Conservation (phyloP, 75 land plant species). For the Azolla pinnata region DNA sequence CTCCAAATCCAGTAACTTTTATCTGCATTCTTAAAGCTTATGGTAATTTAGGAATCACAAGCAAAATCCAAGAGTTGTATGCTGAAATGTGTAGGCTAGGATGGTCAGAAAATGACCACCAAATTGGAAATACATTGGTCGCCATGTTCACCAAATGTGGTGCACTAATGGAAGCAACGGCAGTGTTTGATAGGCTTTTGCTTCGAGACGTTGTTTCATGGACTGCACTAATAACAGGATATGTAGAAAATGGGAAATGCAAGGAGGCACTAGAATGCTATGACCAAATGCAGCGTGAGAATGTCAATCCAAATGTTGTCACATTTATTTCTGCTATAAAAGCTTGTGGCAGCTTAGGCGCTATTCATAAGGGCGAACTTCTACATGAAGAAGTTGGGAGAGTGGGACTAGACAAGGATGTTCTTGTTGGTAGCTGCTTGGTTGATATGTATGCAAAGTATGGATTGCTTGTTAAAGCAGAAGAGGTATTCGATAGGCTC, state of each 20-base stretch:
- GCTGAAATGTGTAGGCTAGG: too few species aligned
- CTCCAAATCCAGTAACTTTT: too few species aligned
- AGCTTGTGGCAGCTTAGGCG: conserved; percentile 16
- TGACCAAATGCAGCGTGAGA: conserved; percentile 9
- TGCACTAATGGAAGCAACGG: too few species aligned
- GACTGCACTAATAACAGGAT: conserved; percentile 30
- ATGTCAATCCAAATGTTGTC: conserved; percentile 10
- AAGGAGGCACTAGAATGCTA: conserved; percentile 27
- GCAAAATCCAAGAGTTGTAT: too few species aligned
- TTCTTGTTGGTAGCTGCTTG: not conserved
- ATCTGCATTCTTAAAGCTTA: too few species aligned
- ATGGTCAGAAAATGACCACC: too few species aligned
- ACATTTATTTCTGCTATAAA: conserved; percentile 12
- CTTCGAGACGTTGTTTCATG: conserved; percentile 31
- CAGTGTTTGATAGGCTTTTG: too few species aligned
- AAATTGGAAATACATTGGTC: too few species aligned
- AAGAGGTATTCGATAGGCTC: conserved; percentile 2
- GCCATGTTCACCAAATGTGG: too few species aligned
- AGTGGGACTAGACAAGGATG: conserved; percentile 10
- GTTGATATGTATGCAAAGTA: conserved; percentile 12
- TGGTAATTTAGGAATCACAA: too few species aligned
- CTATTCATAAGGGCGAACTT: too few species aligned
- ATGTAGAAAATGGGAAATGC: conserved; percentile 19
- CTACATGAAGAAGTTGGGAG: conserved; percentile 8
- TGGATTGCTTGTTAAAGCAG: not conserved